Conservation (phyloP, 2,329 filamentous ascomycete genomes). For the Salinomyces thailandicus region DNA sequence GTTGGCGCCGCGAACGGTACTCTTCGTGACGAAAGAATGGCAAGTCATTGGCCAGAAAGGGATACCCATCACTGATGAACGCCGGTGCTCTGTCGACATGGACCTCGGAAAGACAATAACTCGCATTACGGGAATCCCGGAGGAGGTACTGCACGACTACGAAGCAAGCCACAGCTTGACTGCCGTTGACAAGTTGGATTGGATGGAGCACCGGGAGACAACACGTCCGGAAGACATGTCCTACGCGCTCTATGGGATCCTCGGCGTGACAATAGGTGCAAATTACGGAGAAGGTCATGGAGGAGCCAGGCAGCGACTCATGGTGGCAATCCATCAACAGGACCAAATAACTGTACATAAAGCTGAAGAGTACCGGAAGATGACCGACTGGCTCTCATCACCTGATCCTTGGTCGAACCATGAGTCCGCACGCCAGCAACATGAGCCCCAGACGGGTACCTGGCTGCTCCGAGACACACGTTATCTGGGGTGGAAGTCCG, state of each 20-base stretch:
- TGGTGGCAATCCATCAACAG: too few relatives aligned
- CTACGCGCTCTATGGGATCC: too few relatives aligned
- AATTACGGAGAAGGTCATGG: too few relatives aligned
- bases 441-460: conserved; percentile 12
- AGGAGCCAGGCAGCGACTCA: too few relatives aligned
- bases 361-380: conserved; percentile 3
- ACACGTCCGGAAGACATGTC: too few relatives aligned
- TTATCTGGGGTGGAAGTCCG: conserved; percentile 13
- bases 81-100: background rate
- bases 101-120: conserved; percentile 3
- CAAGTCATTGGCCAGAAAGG: too few relatives aligned
- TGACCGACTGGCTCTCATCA: conserved; percentile 13
- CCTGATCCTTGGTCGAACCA: conserved; percentile 13
- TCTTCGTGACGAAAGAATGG: too few relatives aligned
- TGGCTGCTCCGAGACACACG: conserved; percentile 12
- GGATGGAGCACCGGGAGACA: too few relatives aligned
- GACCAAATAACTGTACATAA: background rate
- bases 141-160: conserved; percentile 7
- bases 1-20: too few relatives aligned
- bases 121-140: conserved; percentile 7
- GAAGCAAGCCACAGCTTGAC: conserved; percentile 5
- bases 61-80: background rate
- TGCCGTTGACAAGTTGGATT: too few relatives aligned
- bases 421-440: conserved; percentile 9
- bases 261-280: too few relatives aligned